A percentile compares a stretch with the other conserved stretches of the same genome.
Evolutionary conservation across 140 eudicot genomes (phyloP).

Genomic region (Oenanthe javanica): DNA sequence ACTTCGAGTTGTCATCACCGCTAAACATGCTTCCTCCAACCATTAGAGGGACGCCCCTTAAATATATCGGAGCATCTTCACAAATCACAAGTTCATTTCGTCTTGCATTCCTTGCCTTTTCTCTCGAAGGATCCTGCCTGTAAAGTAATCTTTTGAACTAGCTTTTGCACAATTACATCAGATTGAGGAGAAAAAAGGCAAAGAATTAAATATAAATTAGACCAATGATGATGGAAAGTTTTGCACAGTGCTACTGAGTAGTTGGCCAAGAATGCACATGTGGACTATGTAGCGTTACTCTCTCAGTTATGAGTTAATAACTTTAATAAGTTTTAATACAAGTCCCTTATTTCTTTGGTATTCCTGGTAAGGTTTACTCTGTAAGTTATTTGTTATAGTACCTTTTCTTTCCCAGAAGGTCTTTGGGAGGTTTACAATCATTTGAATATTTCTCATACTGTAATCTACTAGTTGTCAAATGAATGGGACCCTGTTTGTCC

Average conservation of each 20-base stretch:
- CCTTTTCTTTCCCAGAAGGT: no score
- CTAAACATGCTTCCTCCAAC: neutral
- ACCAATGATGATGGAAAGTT: neutral
- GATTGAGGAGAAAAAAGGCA: neutral
- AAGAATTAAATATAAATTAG: neutral
- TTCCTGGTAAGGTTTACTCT: neutral
- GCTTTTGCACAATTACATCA: neutral
- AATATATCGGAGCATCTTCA: neutral
- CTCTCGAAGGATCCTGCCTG: neutral
- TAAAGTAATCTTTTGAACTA: neutral
- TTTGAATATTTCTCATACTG: no score
- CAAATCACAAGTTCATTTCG: neutral
- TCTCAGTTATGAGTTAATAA: neutral
- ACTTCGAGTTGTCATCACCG: neutral
- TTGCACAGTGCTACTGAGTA: neutral
- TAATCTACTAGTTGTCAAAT: no score
- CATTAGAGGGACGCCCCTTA: neutral
- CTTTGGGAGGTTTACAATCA: neutral
- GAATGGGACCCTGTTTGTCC: no score
- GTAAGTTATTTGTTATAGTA: no score
- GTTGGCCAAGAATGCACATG: neutral
- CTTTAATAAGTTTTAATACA: neutral
- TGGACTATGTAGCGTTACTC: neutral
- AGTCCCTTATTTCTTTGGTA: neutral
- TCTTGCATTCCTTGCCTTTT: neutral